Percentiles rank a stretch among this genome's conserved stretches.
Conservation (phyloP, 2,329 filamentous ascomycete genomes). For the Talaromyces sp. region DNA sequence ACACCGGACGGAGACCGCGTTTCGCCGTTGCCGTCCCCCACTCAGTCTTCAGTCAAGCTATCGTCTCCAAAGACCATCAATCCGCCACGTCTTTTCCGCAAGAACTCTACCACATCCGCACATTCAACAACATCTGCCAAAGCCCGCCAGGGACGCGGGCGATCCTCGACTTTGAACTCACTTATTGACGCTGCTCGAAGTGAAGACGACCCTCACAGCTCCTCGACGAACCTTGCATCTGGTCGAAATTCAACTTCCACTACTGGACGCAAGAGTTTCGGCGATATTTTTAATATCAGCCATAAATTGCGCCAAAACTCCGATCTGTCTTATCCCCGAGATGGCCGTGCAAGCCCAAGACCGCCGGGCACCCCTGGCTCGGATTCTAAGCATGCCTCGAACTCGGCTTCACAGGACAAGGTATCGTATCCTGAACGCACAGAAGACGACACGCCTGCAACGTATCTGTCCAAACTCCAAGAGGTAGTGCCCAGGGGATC, state of each 20-base stretch:
- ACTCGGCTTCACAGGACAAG: constrained; percentile 68
- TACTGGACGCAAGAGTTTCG: constrained; percentile 83
- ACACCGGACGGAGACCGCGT: constrained; percentile 27
- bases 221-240: constrained; percentile 55
- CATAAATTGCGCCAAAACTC: constrained; percentile 75
- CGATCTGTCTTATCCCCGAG: constrained; percentile 60
- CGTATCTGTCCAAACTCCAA: constrained; percentile 80
- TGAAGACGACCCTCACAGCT: constrained; percentile 56
- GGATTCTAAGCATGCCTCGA: constrained; percentile 74
- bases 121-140: constrained; percentile 51
- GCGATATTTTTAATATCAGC: constrained; percentile 73
- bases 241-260: constrained; percentile 75
- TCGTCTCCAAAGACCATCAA: constrained; percentile 38
- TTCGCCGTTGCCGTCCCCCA: constrained; percentile 44
- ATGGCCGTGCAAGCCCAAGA: constrained; percentile 53
- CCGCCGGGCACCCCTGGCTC: constrained; percentile 63
- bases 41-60: constrained; percentile 48
- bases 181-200: constrained; percentile 62
- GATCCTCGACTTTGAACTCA: constrained; percentile 88
- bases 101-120: constrained; percentile 59
- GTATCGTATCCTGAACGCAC: constrained; percentile 69
- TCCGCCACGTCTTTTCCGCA: constrained; percentile 47
- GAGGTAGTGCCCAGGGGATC: constrained; percentile 72
- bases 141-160: constrained; percentile 54
- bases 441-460: constrained; percentile 84